Conservation (phyloP, 2,329 filamentous ascomycete species). For the Ambrosiella beaveri region DNA sequence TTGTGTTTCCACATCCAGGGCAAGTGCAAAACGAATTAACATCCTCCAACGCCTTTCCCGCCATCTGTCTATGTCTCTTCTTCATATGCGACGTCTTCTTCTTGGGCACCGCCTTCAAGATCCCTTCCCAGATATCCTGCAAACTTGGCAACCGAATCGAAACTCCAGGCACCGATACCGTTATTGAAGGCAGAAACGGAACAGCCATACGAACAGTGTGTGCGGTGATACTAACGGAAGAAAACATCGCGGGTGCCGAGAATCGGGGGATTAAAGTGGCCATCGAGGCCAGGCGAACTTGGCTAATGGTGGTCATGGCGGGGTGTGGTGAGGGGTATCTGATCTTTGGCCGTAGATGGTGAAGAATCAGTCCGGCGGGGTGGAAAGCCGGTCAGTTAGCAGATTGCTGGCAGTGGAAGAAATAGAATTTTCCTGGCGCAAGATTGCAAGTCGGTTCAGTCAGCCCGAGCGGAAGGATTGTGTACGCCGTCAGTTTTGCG, state of each 20-base stretch:
- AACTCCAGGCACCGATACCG: slow-evolving; percentile 43
- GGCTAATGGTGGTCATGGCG: slow-evolving; percentile 2
- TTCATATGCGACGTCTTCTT: slow-evolving; percentile 97
- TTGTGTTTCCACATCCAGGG: slow-evolving; percentile 70
- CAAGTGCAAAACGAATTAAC: slow-evolving; percentile 76
- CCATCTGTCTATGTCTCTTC: slow-evolving; percentile 84
- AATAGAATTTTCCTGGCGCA: too few relatives aligned
- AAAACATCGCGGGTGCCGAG: slow-evolving; percentile 1
- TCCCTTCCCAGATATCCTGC: slow-evolving; percentile 77
- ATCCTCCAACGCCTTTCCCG: slow-evolving; percentile 87
- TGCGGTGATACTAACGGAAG: slow-evolving; percentile 4
- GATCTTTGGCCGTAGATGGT: background rate
- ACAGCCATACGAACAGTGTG: slow-evolving; percentile 14
- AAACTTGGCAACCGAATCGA: slow-evolving; percentile 39
- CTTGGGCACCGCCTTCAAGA: slow-evolving; percentile 86
- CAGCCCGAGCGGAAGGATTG: background rate
- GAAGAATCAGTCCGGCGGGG: background rate
- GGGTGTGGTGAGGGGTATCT: background rate
- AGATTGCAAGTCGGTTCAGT: background rate
- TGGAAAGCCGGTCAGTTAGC: background rate
- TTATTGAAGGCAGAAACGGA: slow-evolving; percentile 34
- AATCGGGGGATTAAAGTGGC: slow-evolving; percentile 7
- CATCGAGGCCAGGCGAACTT: slow-evolving; percentile 7
- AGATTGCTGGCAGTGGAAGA: too few relatives aligned
- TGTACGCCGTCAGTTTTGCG: background rate